Percentiles rank a stretch among this genome's conserved stretches.
These are phyloP conservation scores for Nakaseomyces nivariensis DNA, from an alignment of 1,139 yeast species.

Conservation along the genomic window DNA sequence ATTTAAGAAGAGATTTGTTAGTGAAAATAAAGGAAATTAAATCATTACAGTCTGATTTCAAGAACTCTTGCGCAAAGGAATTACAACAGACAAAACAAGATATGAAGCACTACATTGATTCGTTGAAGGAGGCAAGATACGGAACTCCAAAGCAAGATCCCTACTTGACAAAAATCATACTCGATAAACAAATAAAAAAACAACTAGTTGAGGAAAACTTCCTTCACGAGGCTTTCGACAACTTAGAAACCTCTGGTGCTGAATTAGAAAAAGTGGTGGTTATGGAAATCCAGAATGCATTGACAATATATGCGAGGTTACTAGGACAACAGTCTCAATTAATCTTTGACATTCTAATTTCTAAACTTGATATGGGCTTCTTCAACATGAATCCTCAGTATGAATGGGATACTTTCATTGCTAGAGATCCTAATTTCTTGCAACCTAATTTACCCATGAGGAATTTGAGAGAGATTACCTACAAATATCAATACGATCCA, in stretches of 20 bases:
- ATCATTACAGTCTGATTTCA: conserved; percentile 71
- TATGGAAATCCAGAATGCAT: conserved; percentile 73
- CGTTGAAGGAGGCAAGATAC: conserved; percentile 34
- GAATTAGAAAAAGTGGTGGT: conserved; percentile 85
- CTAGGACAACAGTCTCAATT: conserved; percentile 61
- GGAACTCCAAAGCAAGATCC: conserved; percentile 49
- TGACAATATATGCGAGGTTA: conserved; percentile 59
- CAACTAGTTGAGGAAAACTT: conserved; percentile 80
- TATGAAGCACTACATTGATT: conserved; percentile 38
- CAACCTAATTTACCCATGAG: conserved; percentile 65
- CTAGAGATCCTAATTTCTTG: conserved; percentile 59
- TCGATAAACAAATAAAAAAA: conserved; percentile 68
- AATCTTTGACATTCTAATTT: conserved; percentile 53
- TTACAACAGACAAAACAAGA: conserved; percentile 50
- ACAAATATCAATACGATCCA: conserved; percentile 61
- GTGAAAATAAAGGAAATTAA: conserved; percentile 83
- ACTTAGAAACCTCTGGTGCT: conserved; percentile 79
- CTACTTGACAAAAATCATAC: conserved; percentile 55
- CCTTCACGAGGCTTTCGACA: conserved; percentile 77
- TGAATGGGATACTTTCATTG: conserved; percentile 85
- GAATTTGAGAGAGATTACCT: conserved; percentile 48
- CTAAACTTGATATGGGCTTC: conserved; percentile 64
- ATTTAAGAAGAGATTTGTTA: conserved; percentile 66
- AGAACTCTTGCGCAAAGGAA: conserved; percentile 62
- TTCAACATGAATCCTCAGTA: conserved; percentile 65